Base-by-base conservation (phyloP, 345 rosid genomes). In the Lumnitzera littorea region DNA sequence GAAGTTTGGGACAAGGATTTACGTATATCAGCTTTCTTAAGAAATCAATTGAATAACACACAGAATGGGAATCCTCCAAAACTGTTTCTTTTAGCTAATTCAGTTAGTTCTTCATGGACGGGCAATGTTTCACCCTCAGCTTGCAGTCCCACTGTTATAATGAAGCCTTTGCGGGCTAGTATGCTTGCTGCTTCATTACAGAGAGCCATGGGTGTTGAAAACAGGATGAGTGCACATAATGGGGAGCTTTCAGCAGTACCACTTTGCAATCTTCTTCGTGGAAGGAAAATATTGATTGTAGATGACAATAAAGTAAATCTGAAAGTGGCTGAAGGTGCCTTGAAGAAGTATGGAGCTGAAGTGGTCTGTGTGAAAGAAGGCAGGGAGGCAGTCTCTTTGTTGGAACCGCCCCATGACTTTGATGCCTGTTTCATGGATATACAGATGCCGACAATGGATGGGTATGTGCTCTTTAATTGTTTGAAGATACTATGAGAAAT, bases 361-460 rank as follows among this genome's bases (percentile, higher is more conserved):
- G 98, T 92, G 61, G 86, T 85, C 49, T 78, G 86, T 58, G 83
- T 74, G 24, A 78, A 77, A 51, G 84, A 88, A 14, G 98, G 98
- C 51, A 67, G 65, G 58, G 67, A 81, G 62, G 96, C 98, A 1
- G 75, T 84, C 52, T 31, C 71, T 14, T 62, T 81, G 70, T 96
- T 92, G 29, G 64, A 62, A 58, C 91, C 94, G 50, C 96, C 91
- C 3, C 98, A 92, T 62, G 47, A 68, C 49, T 92, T 89, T 66
- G 91, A 92, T 75, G 97, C 98, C 41, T 92, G 98, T 78, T 92
- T 92, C 82, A 92, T 92, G 98, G 98, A 92, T 74, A 87, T 92
- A 68, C 98, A 92, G 67, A 92, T 92, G 98, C 98, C 98, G 24
- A 84, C 77, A 78, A 89, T 89, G 96, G 96, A 92, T 62, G 98